Conservation (phyloP, 2,329 filamentous ascomycete species). For the Albifimbria verrucaria region DNA sequence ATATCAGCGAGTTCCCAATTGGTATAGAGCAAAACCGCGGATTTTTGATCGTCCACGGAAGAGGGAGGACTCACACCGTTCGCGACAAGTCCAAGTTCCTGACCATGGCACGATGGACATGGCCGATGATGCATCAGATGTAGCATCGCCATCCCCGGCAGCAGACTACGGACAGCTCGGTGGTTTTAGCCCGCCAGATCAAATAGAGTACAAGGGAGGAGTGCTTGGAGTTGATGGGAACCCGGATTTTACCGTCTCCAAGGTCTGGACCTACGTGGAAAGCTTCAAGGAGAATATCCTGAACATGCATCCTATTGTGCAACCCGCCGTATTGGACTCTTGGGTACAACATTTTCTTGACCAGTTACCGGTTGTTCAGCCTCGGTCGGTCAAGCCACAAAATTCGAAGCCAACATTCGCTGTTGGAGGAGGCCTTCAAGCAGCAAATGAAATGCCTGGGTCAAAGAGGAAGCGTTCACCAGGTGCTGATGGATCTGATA, state of each 20-base stretch:
- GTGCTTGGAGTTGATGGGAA: slow-evolving; percentile 42
- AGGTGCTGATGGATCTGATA: slow-evolving; percentile 29
- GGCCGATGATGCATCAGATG: slow-evolving; percentile 48
- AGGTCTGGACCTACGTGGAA: slow-evolving; percentile 50
- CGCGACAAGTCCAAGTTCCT: slow-evolving; percentile 40
- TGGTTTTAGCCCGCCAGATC: slow-evolving; percentile 41
- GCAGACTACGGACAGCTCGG: slow-evolving; percentile 60
- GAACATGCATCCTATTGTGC: slow-evolving; percentile 63
- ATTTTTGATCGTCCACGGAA: slow-evolving; percentile 70
- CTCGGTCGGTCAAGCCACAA: slow-evolving; percentile 23
- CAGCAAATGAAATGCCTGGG: slow-evolving; percentile 25
- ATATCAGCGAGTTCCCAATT: slow-evolving; percentile 71
- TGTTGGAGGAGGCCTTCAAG: slow-evolving; percentile 21
- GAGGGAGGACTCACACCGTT: slow-evolving; percentile 70
- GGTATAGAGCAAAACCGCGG: slow-evolving; percentile 71
- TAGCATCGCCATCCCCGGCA: slow-evolving; percentile 50
- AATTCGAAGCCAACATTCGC: slow-evolving; percentile 28
- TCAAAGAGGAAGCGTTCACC: slow-evolving; percentile 57
- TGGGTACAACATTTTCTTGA: slow-evolving; percentile 53
- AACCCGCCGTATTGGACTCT: slow-evolving; percentile 47
- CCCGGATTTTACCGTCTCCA: slow-evolving; percentile 50
- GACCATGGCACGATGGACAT: slow-evolving; percentile 38
- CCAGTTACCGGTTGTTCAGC: slow-evolving; percentile 34
- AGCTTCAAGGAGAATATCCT: slow-evolving; percentile 60
- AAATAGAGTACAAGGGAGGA: slow-evolving; percentile 35